A percentile compares a stretch with the other conserved stretches of the same genome.
These are phyloP conservation scores for Psilocybe cubensis DNA, from an alignment of 768 basidiomycete genomes.

Conservation along the genomic window DNA sequence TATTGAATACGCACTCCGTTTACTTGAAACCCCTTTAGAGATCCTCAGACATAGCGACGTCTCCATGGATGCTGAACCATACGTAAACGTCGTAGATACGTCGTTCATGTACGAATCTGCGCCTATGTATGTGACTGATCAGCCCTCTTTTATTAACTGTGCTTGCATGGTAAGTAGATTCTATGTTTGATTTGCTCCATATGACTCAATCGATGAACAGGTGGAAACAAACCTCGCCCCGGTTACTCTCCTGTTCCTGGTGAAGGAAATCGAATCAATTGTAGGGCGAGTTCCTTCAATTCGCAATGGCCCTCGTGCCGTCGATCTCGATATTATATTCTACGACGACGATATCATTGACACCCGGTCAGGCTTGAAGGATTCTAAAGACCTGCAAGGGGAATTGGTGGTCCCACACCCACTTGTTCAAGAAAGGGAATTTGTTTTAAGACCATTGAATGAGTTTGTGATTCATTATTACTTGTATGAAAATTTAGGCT, in stretches of 20 bases:
- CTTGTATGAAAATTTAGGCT: neutral
- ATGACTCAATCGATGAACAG: slow-evolving; percentile 40
- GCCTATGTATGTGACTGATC: slow-evolving; percentile 95
- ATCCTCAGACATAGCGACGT: slow-evolving; percentile 22
- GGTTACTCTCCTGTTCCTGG: slow-evolving; percentile 52
- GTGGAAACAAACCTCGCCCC: slow-evolving; percentile 76
- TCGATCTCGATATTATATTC: slow-evolving; percentile 88
- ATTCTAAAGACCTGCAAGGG: slow-evolving; percentile 56
- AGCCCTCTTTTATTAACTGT: slow-evolving; percentile 87
- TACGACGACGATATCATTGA: slow-evolving; percentile 70
- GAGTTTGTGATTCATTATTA: slow-evolving; percentile 64
- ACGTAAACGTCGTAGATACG: slow-evolving; percentile 62
- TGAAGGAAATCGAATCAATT: slow-evolving; percentile 73
- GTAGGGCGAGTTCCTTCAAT: slow-evolving; percentile 83
- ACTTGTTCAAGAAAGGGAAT: slow-evolving; percentile 82
- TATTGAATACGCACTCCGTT: slow-evolving; percentile 75
- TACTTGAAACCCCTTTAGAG: slow-evolving; percentile 58
- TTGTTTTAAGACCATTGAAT: slow-evolving; percentile 83
- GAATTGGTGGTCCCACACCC: slow-evolving; percentile 89
- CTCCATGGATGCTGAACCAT: slow-evolving; percentile 17
- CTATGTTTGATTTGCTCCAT: slow-evolving; percentile 1
- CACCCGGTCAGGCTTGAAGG: slow-evolving; percentile 43
- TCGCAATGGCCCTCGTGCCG: slow-evolving; percentile 84
- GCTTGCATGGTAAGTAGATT: slow-evolving; percentile 78
- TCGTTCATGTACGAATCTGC: slow-evolving; percentile 93